Conservation (phyloP, 768 basidiomycete genomes). For the Thelephora ganbajun region DNA sequence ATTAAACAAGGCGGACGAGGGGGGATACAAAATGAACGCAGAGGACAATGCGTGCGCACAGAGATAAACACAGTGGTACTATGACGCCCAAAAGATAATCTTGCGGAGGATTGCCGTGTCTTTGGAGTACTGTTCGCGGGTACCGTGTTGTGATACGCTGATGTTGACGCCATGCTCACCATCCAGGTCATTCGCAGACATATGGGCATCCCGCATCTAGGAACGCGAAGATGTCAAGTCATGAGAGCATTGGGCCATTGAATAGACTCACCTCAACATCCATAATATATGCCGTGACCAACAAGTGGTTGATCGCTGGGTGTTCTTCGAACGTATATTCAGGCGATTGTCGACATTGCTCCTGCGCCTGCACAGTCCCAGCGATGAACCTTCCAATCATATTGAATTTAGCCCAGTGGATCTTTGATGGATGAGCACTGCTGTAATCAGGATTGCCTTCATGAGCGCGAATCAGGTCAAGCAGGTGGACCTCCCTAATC, state of each 20-base stretch:
- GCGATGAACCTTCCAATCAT: conserved; percentile 82
- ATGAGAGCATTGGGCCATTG: background rate
- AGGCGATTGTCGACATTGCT: conserved; percentile 41
- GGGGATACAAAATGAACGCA: no score
- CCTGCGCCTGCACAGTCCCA: conserved; percentile 65
- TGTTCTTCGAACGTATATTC: conserved; percentile 54
- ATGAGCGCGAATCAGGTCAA: conserved; percentile 78
- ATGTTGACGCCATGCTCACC: conserved; percentile 11
- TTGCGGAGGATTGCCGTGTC: conserved; percentile 17
- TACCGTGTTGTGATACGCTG: conserved; percentile 8
- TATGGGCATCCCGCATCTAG: conserved; percentile 56
- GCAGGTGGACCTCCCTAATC: conserved; percentile 76
- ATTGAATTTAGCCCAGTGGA: conserved; percentile 95
- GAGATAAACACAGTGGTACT: no score
- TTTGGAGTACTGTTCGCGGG: conserved; percentile 13
- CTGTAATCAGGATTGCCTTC: conserved; percentile 71
- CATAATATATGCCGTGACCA: conserved; percentile 48
- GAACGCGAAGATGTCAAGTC: background rate
- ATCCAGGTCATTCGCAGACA: conserved; percentile 34
- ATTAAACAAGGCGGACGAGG: no score
- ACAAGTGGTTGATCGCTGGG: conserved; percentile 34
- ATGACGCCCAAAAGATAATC: conserved; percentile 14
- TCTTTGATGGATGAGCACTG: conserved; percentile 47
- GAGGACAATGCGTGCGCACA: no score
- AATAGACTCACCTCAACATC: conserved; percentile 40